Percentiles rank a stretch among this genome's conserved stretches.
phyloP scores from a whole-genome alignment of 108 stramenopile species.

The Skeletonema potamos region DNA sequence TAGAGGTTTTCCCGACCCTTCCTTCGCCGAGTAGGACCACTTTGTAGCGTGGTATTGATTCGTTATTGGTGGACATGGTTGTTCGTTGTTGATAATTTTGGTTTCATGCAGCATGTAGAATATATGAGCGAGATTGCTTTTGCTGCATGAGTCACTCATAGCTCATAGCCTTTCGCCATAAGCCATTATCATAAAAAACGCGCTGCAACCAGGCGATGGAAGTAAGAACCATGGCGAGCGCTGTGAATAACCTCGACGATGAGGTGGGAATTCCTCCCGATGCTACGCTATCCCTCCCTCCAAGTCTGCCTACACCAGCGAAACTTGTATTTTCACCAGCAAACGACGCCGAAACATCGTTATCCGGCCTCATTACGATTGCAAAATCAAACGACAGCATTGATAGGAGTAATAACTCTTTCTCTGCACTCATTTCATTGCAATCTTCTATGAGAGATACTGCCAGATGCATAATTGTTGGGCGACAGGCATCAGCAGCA shows the following conservation, averaged over 20 bases:
- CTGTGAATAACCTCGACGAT: slow-evolving; percentile 13
- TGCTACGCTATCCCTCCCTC: slow-evolving; percentile 24
- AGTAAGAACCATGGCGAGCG: neutral
- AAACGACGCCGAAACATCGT: slow-evolving; percentile 4
- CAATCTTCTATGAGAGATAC: slow-evolving; percentile 23
- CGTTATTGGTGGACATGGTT: neutral
- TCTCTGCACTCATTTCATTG: slow-evolving; percentile 7
- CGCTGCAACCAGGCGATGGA: too few species aligned
- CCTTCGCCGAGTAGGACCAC: slow-evolving; percentile 33
- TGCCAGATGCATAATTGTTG: slow-evolving; percentile 47
- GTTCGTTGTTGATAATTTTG: neutral
- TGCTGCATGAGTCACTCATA: too few species aligned
- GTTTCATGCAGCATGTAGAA: too few species aligned
- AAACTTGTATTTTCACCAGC: slow-evolving; percentile 4
- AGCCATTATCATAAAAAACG: too few species aligned
- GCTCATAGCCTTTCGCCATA: too few species aligned
- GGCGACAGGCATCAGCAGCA: slow-evolving; percentile 58
- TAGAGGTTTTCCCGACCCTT: slow-evolving; percentile 70
- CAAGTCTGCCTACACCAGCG: slow-evolving; percentile 7
- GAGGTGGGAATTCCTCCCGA: slow-evolving; percentile 33
- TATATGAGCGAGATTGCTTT: too few species aligned
- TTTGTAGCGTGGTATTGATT: slow-evolving; percentile 16
- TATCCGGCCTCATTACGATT: neutral
- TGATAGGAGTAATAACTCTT: neutral
- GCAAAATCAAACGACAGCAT: neutral